Evolutionary conservation across 1,139 yeast genomes (phyloP), one percentile per base, ranked within the genome.

Genomic region (Kodamaea derodonti): DNA sequence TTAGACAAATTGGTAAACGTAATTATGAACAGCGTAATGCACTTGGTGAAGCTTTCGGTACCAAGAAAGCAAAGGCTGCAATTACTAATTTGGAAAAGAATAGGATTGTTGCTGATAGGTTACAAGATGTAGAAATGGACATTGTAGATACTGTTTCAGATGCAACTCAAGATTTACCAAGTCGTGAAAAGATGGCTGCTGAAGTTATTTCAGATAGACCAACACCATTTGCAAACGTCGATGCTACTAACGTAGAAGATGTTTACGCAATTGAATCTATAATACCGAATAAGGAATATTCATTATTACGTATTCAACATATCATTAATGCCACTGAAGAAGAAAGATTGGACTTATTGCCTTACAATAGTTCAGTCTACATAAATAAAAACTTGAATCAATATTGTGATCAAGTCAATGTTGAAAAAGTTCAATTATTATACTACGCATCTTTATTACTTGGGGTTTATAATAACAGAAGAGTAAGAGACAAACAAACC

Each of bases 21-120:
- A 63, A 68, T 46, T 60, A 69, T 27, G 66, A 69, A 11, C 86
- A 84, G 61, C 75, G 95, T 56, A 84, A 76, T 43, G 85, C 86
- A 3, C 72, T 92, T 51, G 98, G 98, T 54, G 92, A 87, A 60
- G 94, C 95, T 2, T 92, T 92, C 49, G 99, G 99, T 73, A 90
- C 98, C 41, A 87, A 86, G 64, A 90, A 82, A 33, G 97, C 97
- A 41, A 90, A 87, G 65, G 84, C 86, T 52, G 95, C 95, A 25
- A 85, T 94, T 54, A 69, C 77, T 34, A 90, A 83, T 56, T 61
- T 80, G 52, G 94, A 83, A 54, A 78, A 84, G 59, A 92, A 92
- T 62, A 75, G 84, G 53, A 81, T 92, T 54, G 97, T 92, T 56
- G 75, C 95, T 2, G 94, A 78, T 33, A 78, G 80, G 58, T 71